A percentile compares a stretch with the other conserved stretches of the same genome.
Evolutionary conservation across 495 filamentous ascomycete genomes (phyloP).

Genomic region (Copromyces sp.): DNA sequence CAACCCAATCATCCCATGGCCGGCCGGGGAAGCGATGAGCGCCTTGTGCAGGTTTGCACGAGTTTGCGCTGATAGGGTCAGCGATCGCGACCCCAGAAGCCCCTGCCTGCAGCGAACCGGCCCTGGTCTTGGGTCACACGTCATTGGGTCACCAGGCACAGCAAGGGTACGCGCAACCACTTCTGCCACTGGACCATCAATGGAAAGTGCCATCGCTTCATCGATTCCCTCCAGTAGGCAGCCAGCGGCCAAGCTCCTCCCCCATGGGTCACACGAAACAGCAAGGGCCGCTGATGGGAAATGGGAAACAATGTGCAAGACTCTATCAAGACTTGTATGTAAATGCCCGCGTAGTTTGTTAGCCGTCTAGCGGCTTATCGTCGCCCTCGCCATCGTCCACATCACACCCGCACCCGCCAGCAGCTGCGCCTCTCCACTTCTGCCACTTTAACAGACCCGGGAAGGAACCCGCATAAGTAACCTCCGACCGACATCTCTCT

Average conservation of each 20-base stretch:
- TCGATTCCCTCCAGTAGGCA: not conserved
- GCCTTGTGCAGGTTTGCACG: not conserved
- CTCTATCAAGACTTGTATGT: not conserved
- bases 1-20: not conserved
- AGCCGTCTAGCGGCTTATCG: not conserved
- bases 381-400: not conserved
- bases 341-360: not conserved
- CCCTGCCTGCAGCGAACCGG: not conserved
- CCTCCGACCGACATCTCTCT: conserved; percentile 4
- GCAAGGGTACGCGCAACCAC: not conserved
- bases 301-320: not conserved
- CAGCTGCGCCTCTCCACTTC: not conserved
- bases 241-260: not conserved
- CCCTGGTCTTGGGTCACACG: conserved; percentile 3
- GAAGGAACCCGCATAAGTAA: not conserved
- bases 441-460: conserved; percentile 2
- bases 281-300: not conserved
- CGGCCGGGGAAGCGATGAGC: not conserved
- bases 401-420: not conserved
- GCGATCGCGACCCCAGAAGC: not conserved
- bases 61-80: not conserved
- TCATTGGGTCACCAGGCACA: conserved; percentile 12
- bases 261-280: not conserved
- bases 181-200: not conserved
- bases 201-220: not conserved